Percentiles rank a stretch among this genome's conserved stretches.
Conservation (phyloP, 305 asterid species). For the Fraxinus xanthoxyloides region DNA sequence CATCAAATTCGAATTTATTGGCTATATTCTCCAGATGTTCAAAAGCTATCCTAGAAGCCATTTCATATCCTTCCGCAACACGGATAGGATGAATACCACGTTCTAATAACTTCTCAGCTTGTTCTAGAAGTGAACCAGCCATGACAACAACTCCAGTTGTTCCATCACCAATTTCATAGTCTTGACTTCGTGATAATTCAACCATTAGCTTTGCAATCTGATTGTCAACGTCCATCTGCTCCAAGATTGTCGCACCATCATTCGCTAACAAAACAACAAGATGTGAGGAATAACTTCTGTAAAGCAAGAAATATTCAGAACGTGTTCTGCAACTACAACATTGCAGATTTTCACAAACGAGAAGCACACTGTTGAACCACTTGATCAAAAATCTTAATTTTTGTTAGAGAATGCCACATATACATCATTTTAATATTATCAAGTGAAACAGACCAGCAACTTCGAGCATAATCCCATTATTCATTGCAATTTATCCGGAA, state of each 20-base stretch:
- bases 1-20: slow-evolving; percentile 61
- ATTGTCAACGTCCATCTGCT: slow-evolving; percentile 96
- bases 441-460: not conserved
- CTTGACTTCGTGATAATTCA: slow-evolving; percentile 87
- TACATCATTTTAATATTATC: not conserved
- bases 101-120: slow-evolving; percentile 83
- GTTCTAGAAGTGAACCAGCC: slow-evolving; percentile 93
- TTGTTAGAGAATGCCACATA: not conserved
- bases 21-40: slow-evolving; percentile 80
- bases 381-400: not conserved
- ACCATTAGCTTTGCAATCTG: slow-evolving; percentile 96
- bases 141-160: slow-evolving; percentile 94
- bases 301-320: not conserved
- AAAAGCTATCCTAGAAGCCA: slow-evolving; percentile 83
- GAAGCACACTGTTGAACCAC: not conserved
- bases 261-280: slow-evolving; percentile 52
- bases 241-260: slow-evolving; percentile 94
- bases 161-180: slow-evolving; percentile 94
- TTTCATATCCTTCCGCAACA: slow-evolving; percentile 88
- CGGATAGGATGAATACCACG: slow-evolving; percentile 97
- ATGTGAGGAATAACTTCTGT: slow-evolving; percentile 9
- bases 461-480: not conserved
- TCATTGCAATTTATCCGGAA: not conserved
- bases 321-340: not conserved
- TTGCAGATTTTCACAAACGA: not conserved